A percentile compares a stretch with the other conserved stretches of the same genome.
Evolutionary conservation across 768 basidiomycete genomes (phyloP).

Genomic region (Termitomyces sp.): DNA sequence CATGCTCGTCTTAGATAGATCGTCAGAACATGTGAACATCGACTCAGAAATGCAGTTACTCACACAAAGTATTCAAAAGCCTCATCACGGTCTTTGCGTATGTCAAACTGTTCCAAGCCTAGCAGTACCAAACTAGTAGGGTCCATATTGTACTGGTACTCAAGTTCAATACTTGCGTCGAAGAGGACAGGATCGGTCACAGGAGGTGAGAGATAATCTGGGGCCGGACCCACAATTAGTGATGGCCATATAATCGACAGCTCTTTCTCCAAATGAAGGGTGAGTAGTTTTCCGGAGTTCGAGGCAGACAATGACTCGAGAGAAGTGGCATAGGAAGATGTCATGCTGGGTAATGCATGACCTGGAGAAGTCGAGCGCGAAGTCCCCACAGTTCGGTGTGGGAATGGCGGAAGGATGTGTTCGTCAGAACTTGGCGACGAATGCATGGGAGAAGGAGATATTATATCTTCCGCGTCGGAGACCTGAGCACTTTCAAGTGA

Average conservation of each 20-base stretch:
- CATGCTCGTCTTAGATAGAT: slow-evolving; percentile 59
- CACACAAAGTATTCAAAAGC: slow-evolving; percentile 81
- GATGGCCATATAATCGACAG: slow-evolving; percentile 81
- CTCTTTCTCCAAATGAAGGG: slow-evolving; percentile 76
- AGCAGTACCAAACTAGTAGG: slow-evolving; percentile 73
- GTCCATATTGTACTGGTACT: slow-evolving; percentile 79
- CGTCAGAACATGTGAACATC: slow-evolving; percentile 2
- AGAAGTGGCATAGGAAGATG: slow-evolving; percentile 71
- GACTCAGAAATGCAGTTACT: slow-evolving; percentile 21
- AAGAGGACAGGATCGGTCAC: slow-evolving; percentile 48
- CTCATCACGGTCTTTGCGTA: slow-evolving; percentile 66
- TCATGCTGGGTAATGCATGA: slow-evolving; percentile 44
- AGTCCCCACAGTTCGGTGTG: slow-evolving; percentile 23
- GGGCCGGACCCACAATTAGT: slow-evolving; percentile 69
- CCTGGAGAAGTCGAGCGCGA: slow-evolving; percentile 58
- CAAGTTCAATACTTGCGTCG: slow-evolving; percentile 42
- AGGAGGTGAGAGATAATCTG: slow-evolving; percentile 50
- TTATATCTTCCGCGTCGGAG: slow-evolving; percentile 66
- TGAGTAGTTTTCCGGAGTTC: slow-evolving; percentile 62
- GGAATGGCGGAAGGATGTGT: slow-evolving; percentile 23
- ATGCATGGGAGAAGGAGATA: slow-evolving; percentile 48
- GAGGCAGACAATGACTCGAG: slow-evolving; percentile 62
- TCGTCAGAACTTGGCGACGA: slow-evolving; percentile 65
- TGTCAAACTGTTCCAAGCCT: slow-evolving; percentile 67
- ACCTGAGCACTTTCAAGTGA: slow-evolving; percentile 70